Evolutionary conservation across 2,329 filamentous ascomycete genomes (phyloP).

Genomic region (Pestalotiopsis sp.): DNA sequence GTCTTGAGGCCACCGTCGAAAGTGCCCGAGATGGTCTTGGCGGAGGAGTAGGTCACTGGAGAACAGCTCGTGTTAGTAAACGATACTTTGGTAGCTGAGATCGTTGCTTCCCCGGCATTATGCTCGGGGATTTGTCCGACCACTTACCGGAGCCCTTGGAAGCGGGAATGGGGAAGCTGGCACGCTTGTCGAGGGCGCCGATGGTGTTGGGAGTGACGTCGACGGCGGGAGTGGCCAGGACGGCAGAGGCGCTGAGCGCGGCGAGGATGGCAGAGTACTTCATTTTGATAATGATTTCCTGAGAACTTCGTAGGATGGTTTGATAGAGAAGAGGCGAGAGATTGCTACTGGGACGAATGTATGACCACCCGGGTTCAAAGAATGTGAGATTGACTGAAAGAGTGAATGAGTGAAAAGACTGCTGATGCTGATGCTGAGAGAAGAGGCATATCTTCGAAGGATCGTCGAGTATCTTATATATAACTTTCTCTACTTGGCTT

Average conservation of each 20-base stretch:
- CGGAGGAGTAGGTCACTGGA: constrained; percentile 23
- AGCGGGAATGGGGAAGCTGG: constrained; percentile 29
- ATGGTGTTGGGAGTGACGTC: constrained; percentile 23
- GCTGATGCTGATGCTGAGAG: not conserved
- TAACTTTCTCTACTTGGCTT: not conserved
- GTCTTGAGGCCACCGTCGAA: constrained; percentile 50
- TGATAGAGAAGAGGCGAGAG: not conserved
- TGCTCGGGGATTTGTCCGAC: not conserved
- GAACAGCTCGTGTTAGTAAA: not conserved
- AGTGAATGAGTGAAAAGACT: not conserved
- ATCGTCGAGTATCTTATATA: constrained; percentile 1
- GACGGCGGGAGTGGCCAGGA: constrained; percentile 21
- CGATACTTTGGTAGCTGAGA: not conserved
- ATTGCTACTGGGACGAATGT: constrained; percentile 5
- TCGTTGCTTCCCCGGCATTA: not conserved
- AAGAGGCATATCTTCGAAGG: not conserved
- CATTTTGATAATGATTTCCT: constrained; percentile 19
- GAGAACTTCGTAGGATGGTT: not conserved
- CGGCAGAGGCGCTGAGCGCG: constrained; percentile 22
- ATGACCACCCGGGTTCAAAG: constrained; percentile 14
- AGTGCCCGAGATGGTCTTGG: constrained; percentile 20
- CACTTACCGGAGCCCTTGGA: constrained; percentile 24
- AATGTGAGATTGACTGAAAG: constrained; percentile 4
- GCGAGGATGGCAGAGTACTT: constrained; percentile 26
- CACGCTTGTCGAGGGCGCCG: constrained; percentile 23